A percentile compares a stretch with the other conserved stretches of the same genome.
Conservation (phyloP, 2,329 filamentous ascomycete species). For the Phaeosphaeria sp. region DNA sequence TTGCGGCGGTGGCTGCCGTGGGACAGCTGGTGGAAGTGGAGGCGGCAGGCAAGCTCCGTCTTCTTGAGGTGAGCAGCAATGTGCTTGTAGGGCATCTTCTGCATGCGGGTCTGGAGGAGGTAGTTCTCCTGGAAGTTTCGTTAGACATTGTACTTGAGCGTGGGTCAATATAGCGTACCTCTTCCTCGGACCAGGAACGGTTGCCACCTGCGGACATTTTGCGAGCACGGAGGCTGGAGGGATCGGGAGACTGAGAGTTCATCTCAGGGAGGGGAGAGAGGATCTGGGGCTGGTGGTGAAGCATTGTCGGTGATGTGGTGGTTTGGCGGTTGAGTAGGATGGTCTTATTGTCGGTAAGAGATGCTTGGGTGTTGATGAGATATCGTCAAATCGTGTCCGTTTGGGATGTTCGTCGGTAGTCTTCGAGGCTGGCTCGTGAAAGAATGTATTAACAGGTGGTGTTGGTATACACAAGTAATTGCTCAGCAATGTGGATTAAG, state of each 20-base stretch:
- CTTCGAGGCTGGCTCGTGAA: constrained; percentile 47
- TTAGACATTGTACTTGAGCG: constrained; percentile 15
- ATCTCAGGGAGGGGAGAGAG: constrained; percentile 49
- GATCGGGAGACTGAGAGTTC: constrained; percentile 36
- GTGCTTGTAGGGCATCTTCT: constrained; percentile 92
- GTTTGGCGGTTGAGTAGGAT: constrained; percentile 5
- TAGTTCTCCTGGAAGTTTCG: constrained; percentile 71
- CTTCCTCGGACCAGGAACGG: constrained; percentile 84
- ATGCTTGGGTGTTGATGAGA: constrained; percentile 4
- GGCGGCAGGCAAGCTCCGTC: constrained; percentile 84
- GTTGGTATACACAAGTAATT: constrained; percentile 43
- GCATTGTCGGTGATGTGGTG: constrained; percentile 31
- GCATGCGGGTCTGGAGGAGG: constrained; percentile 80
- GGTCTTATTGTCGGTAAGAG: constrained; percentile 38
- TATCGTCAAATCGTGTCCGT: constrained; percentile 35
- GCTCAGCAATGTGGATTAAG: constrained; percentile 55
- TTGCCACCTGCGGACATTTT: constrained; percentile 76
- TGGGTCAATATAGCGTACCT: constrained; percentile 63
- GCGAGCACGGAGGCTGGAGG: constrained; percentile 67
- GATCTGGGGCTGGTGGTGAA: constrained; percentile 49
- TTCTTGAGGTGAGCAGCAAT: constrained; percentile 86
- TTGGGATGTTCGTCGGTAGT: constrained; percentile 56
- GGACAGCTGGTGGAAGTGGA: constrained; percentile 86
- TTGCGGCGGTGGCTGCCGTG: constrained; percentile 83
- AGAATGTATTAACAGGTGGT: constrained; percentile 46